Percentiles rank a stretch among this genome's conserved stretches.
phyloP scores from a whole-genome alignment of 306 rosid species.

The Rosa lucieae region DNA sequence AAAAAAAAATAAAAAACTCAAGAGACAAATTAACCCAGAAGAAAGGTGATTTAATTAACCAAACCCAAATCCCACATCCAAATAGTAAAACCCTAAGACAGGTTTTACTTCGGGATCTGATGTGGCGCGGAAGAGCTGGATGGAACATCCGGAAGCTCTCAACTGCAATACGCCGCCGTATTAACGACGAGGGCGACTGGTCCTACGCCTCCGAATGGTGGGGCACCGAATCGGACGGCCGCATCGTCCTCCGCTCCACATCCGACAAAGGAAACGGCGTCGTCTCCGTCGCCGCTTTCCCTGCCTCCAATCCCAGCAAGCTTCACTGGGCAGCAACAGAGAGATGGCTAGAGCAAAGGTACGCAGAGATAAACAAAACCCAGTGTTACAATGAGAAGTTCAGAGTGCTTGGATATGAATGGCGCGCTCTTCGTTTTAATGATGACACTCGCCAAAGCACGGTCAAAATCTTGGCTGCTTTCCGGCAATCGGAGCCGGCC shows the following conservation, averaged over 20 bases:
- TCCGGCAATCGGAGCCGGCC: constrained; percentile 47
- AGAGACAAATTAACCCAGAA: too few relatives aligned
- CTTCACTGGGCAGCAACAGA: constrained; percentile 59
- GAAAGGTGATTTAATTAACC: too few relatives aligned
- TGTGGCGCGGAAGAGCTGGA: constrained; percentile 49
- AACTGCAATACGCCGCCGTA: constrained; percentile 45
- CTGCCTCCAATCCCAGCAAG: constrained; percentile 68
- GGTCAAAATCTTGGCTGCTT: constrained; percentile 66
- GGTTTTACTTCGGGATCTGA: constrained; percentile 3
- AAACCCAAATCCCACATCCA: not conserved
- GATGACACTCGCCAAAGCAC: constrained; percentile 85
- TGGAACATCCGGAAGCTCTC: constrained; percentile 57
- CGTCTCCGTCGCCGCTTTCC: constrained; percentile 70
- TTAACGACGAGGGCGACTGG: constrained; percentile 91
- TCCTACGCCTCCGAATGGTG: constrained; percentile 91
- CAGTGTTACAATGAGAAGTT: constrained; percentile 33
- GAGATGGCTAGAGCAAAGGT: constrained; percentile 68
- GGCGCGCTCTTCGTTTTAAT: constrained; percentile 88
- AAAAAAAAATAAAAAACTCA: too few relatives aligned
- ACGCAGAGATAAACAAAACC: constrained; percentile 46
- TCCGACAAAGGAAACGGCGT: constrained; percentile 85
- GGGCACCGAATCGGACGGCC: constrained; percentile 54
- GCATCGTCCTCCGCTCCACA: constrained; percentile 58
- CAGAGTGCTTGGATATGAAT: constrained; percentile 77
- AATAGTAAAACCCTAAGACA: constrained; percentile 22